Evolutionary conservation across 2,329 filamentous ascomycete genomes (phyloP).

Genomic region (Exserohilum turcica): DNA sequence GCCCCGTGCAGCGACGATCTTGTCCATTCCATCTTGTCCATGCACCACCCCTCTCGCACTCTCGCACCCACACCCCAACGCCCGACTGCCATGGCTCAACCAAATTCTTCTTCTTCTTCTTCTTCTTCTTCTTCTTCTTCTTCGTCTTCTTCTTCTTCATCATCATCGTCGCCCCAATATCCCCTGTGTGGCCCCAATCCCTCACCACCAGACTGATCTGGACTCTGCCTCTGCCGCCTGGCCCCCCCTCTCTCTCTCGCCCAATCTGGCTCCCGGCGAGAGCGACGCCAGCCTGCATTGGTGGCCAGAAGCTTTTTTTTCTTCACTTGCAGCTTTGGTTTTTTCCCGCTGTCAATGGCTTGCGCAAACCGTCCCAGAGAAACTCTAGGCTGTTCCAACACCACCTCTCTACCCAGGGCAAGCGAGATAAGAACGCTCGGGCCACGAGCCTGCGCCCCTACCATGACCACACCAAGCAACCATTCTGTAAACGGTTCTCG

Average conservation of each 20-base stretch:
- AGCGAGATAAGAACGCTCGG: constrained; percentile 39
- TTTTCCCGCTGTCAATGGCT: constrained; percentile 23
- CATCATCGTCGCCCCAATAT: constrained; percentile 18
- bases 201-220: constrained; percentile 28
- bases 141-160: constrained; percentile 17
- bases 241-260: too few species aligned
- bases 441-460: constrained; percentile 15
- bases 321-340: constrained; percentile 29
- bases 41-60: constrained; percentile 19
- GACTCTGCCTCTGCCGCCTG: constrained; percentile 19
- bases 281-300: constrained; percentile 35
- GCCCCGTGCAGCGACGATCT: constrained; percentile 26
- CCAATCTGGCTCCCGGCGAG: constrained; percentile 19
- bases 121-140: constrained; percentile 16
- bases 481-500: constrained; percentile 20
- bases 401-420: constrained; percentile 7
- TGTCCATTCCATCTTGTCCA: constrained; percentile 1
- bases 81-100: constrained; percentile 26
- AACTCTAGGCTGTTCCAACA: background rate
- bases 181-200: too few species aligned
- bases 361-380: constrained; percentile 17
- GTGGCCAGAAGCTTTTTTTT: constrained; percentile 36
- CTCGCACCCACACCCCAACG: constrained; percentile 20
- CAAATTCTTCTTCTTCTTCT: constrained; percentile 24
- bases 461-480: constrained; percentile 25